A percentile compares a stretch with the other conserved stretches of the same genome.
These are phyloP conservation scores for Acanthochlamys bracteata DNA, from an alignment of 106 monocot species.

Conservation along the genomic window DNA sequence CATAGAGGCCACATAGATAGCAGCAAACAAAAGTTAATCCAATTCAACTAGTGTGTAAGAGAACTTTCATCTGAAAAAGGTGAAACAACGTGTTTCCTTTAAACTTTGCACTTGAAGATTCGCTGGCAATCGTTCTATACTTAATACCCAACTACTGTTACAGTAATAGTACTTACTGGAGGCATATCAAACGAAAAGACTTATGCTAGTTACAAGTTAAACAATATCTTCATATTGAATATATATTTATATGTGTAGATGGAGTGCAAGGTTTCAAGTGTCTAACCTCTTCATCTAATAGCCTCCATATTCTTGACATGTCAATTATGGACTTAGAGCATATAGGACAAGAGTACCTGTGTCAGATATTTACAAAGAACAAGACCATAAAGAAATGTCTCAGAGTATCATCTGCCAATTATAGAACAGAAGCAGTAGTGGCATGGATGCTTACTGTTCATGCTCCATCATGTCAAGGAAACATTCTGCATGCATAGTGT, in stretches of 20 bases:
- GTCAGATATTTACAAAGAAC: conserved; percentile 5
- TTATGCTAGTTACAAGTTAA: too few species aligned
- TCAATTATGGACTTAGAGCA: conserved; percentile 62
- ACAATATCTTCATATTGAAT: too few species aligned
- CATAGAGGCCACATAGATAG: too few species aligned
- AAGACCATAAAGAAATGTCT: neutral
- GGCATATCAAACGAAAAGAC: too few species aligned
- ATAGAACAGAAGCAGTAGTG: neutral
- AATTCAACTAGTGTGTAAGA: too few species aligned
- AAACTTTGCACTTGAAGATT: too few species aligned
- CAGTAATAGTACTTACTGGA: too few species aligned
- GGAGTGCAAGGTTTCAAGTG: neutral
- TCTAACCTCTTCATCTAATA: conserved; percentile 59
- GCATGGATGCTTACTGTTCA: conserved; percentile 38
- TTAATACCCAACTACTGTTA: too few species aligned
- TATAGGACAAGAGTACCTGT: conserved; percentile 66
- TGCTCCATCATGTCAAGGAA: conserved; percentile 66
- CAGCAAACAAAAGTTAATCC: too few species aligned
- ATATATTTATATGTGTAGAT: neutral
- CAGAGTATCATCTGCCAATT: neutral
- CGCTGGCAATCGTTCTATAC: too few species aligned
- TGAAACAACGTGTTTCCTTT: too few species aligned
- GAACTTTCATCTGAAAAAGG: too few species aligned
- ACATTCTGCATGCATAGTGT: conserved; percentile 73
- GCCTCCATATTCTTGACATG: conserved; percentile 55